Base-by-base conservation (phyloP, 163 green algal genomes). In the Coccomyxa subellipsoidea region DNA sequence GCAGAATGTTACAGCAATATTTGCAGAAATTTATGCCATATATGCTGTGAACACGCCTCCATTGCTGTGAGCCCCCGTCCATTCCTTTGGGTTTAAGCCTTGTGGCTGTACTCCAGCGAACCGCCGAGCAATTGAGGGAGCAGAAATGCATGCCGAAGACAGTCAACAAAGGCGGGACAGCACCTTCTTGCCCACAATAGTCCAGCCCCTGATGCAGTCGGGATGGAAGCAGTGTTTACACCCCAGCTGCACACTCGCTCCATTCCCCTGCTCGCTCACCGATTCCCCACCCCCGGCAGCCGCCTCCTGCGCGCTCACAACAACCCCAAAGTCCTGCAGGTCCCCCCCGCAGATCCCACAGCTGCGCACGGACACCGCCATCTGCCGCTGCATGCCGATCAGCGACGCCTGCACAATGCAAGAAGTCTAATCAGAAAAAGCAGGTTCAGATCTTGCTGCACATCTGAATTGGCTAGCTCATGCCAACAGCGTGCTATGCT, bases 181-280 rank as follows among this genome's bases (percentile, higher is more conserved):
- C 66, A 73, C 66, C 66, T 97, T 96, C 85, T 94, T 96, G 76
- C 91, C 85, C 54, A 93, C 87, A 71, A 93, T 87, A 0, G 85
- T 92, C 93, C 91, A 95, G 59, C 93, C 94, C 5, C 91, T 84
- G 7, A 98, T 91, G 85, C 95, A 98, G 38, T 94, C 88, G 25
- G 69, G 15, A 37, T 98, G 95, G 90, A 98, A 98, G 79, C 93
- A 85, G 85, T 98, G 94, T 87, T 96, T 96, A 93, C 95, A 98
- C 6, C 79, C 83, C 27, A 97, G 88, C 90, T 96, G 95, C 76
- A 96, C 85, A 25, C 78, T 90, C 29, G 18, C 78, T 90, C 29
- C 32, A 31, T 12, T 83, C n/a, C 21, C 32, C 70, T 15, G 27
- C 31, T 32, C 32, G 8, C 32, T n/a, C 32, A n/a, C 32, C 27